Conservation (phyloP, 2,329 filamentous ascomycete genomes). For the Penicillium sp. region DNA sequence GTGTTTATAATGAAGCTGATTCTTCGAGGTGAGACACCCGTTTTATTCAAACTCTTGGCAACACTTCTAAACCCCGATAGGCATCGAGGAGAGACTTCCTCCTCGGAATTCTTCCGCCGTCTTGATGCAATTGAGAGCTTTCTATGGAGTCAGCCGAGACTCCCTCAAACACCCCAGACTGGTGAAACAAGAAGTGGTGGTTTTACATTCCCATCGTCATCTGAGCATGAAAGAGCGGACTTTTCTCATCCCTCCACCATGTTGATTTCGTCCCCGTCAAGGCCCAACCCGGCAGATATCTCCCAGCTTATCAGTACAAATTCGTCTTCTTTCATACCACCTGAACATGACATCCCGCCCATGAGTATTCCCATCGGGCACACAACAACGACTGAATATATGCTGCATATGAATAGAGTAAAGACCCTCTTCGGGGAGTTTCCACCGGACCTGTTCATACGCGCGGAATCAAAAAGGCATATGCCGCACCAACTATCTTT, state of each 20-base stretch:
- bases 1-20: conserved; percentile 7
- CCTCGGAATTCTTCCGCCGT: conserved; percentile 7
- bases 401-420: conserved; percentile 9
- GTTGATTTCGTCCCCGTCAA: conserved; percentile 5
- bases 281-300: conserved; percentile 1
- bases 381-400: conserved; percentile 10
- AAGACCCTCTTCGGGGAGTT: conserved; percentile 8
- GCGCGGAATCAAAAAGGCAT: conserved; percentile 7
- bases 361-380: conserved; percentile 9
- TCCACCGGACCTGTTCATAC: conserved; percentile 12
- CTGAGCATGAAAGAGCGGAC: background rate
- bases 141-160: conserved; percentile 1
- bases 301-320: conserved; percentile 6
- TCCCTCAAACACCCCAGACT: conserved; percentile 7
- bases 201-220: background rate
- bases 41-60: too few relatives aligned
- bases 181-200: background rate
- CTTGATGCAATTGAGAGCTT: conserved; percentile 9
- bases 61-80: background rate
- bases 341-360: conserved; percentile 7
- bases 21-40: background rate
- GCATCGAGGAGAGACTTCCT: conserved; percentile 3
- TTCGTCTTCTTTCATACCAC: conserved; percentile 2
- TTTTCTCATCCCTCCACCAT: conserved; percentile 1
- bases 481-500: conserved; percentile 7